Evolutionary conservation across 257 asterid genomes (phyloP).

Genomic region (Cynanchum wilfordii): DNA sequence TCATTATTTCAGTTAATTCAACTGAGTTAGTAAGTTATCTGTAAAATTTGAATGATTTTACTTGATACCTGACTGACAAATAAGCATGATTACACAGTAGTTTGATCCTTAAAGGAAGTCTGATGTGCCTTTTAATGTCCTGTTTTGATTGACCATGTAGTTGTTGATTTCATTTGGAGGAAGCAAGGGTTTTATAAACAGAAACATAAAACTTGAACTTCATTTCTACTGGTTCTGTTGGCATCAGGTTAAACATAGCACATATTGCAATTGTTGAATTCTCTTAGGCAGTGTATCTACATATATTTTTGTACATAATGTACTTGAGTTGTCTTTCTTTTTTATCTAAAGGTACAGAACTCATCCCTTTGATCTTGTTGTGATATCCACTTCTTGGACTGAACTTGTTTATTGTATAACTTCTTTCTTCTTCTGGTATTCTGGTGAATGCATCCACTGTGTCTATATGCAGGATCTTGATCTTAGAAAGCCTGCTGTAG

Average conservation of each 20-base stretch:
- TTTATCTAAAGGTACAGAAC: not conserved
- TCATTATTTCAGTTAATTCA: not conserved
- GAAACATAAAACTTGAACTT: not conserved
- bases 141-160: not conserved
- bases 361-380: not conserved
- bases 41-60: not conserved
- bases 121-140: not conserved
- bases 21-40: not conserved
- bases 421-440: slow-evolving; percentile 8
- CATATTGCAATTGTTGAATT: not conserved
- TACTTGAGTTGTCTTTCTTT: not conserved
- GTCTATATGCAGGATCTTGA: slow-evolving; percentile 69
- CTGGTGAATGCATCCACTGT: slow-evolving; percentile 17
- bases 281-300: not conserved
- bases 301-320: not conserved
- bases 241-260: not conserved
- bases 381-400: slow-evolving; percentile 3
- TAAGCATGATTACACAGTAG: not conserved
- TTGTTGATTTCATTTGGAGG: not conserved
- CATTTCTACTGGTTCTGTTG: not conserved
- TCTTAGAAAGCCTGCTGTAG: slow-evolving; percentile 62
- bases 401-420: not conserved
- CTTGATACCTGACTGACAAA: not conserved
- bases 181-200: not conserved
- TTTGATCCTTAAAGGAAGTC: not conserved